A percentile compares a stretch with the other conserved stretches of the same genome.
These are phyloP conservation scores for Tolypocladium inflatum DNA, from an alignment of 2,329 filamentous ascomycete genomes.

Conservation along the genomic window DNA sequence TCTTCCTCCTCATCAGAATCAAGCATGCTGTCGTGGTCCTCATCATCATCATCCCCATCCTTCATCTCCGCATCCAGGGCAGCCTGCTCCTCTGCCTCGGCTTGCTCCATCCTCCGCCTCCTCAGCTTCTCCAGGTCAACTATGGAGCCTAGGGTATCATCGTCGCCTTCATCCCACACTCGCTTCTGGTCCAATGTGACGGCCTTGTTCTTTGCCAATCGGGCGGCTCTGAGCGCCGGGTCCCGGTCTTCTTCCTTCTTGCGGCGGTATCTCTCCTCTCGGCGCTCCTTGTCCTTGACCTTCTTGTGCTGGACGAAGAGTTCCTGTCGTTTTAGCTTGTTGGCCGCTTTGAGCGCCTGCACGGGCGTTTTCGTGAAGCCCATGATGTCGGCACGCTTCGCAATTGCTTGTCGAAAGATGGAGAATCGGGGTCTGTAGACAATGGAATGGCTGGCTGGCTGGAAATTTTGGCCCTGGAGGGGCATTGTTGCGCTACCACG, in stretches of 20 bases:
- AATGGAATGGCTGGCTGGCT: not conserved
- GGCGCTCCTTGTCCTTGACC: conserved; percentile 60
- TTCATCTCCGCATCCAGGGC: conserved; percentile 31
- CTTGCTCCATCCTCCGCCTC: conserved; percentile 44
- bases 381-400: conserved; percentile 11
- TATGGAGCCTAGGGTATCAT: conserved; percentile 44
- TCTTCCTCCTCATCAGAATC: conserved; percentile 51
- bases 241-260: conserved; percentile 82
- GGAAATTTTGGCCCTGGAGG: conserved; percentile 10
- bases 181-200: conserved; percentile 79
- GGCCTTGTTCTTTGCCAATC: conserved; percentile 70
- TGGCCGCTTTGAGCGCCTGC: conserved; percentile 43
- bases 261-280: conserved; percentile 66
- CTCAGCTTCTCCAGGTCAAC: conserved; percentile 53
- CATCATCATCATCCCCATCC: conserved; percentile 41
- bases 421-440: not conserved
- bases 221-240: conserved; percentile 62
- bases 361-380: conserved; percentile 23
- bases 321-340: conserved; percentile 72
- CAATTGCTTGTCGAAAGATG: not conserved
- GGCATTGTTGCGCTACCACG: conserved; percentile 3
- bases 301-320: conserved; percentile 76
- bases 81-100: conserved; percentile 39
- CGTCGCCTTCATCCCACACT: conserved; percentile 74
- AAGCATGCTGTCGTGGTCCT: conserved; percentile 72